Conservation (phyloP, 2,329 filamentous ascomycete genomes). For the Xylariaceae sp. region DNA sequence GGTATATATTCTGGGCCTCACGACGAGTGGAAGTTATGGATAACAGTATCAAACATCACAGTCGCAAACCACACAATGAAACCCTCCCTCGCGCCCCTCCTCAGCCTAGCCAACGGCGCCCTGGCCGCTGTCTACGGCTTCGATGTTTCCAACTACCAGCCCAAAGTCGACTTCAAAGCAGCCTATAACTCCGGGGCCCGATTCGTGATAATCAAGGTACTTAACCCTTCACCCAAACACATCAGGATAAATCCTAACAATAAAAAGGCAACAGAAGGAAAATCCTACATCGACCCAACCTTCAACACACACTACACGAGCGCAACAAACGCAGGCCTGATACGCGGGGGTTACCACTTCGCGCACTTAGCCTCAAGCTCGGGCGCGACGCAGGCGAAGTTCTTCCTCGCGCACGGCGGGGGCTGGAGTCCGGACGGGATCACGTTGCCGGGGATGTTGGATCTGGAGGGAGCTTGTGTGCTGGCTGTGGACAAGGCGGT, state of each 20-base stretch:
- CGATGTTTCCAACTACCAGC: slow-evolving; percentile 40
- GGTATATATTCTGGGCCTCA: no score
- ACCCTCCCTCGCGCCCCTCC: not conserved
- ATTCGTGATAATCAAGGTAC: slow-evolving; percentile 43
- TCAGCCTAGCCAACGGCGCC: slow-evolving; percentile 19
- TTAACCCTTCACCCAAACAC: not conserved
- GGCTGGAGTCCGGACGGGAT: slow-evolving; percentile 50
- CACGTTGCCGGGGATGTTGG: slow-evolving; percentile 54
- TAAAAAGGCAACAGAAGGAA: slow-evolving; percentile 48
- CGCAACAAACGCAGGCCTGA: slow-evolving; percentile 46
- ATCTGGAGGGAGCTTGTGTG: slow-evolving; percentile 48
- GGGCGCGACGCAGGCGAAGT: slow-evolving; percentile 45
- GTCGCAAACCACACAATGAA: no score
- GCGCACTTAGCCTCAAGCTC: slow-evolving; percentile 42
- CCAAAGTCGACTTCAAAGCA: slow-evolving; percentile 34
- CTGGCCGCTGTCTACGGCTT: slow-evolving; percentile 38
- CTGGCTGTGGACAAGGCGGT: slow-evolving; percentile 42
- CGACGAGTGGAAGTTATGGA: not conserved
- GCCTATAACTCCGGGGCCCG: slow-evolving; percentile 38
- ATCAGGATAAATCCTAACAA: not conserved
- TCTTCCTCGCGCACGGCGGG: slow-evolving; percentile 48
- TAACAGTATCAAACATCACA: no score
- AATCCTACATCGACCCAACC: slow-evolving; percentile 37
- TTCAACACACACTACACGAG: slow-evolving; percentile 47
- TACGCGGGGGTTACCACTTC: slow-evolving; percentile 54